Evolutionary conservation across 108 stramenopile species (phyloP).

Genomic region (Seminavis robusta): DNA sequence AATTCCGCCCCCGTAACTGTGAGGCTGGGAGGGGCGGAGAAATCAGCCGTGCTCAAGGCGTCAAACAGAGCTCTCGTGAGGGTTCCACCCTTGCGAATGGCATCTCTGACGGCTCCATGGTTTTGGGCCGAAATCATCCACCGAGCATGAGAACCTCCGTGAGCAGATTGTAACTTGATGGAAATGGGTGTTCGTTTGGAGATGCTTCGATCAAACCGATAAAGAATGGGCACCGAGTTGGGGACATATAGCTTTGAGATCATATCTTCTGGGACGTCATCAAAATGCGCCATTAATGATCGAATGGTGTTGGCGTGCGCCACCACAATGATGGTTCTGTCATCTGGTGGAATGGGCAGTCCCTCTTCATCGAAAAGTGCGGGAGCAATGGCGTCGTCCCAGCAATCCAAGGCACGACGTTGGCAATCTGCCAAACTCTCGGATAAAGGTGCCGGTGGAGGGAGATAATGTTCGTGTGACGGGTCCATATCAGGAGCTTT

Average conservation of each 20-base stretch:
- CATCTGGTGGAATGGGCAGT: constrained; percentile 22
- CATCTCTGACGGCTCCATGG: constrained; percentile 15
- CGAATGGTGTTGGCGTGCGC: constrained; percentile 85
- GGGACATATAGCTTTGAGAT: constrained; percentile 46
- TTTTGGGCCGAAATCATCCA: constrained; percentile 31
- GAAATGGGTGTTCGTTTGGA: constrained; percentile 3
- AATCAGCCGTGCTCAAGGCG: neutral
- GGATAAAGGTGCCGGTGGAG: constrained; percentile 65
- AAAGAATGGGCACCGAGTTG: constrained; percentile 54
- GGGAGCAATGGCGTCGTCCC: constrained; percentile 54
- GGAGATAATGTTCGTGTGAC: constrained; percentile 27
- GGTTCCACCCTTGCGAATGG: constrained; percentile 11
- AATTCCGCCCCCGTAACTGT: constrained; percentile 5
- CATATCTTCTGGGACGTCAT: constrained; percentile 38
- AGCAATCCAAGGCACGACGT: constrained; percentile 59
- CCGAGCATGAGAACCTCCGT: constrained; percentile 27
- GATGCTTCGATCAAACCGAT: constrained; percentile 21
- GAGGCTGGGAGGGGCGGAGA: too few species aligned
- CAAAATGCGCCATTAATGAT: constrained; percentile 44
- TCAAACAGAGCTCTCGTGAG: constrained; percentile 33
- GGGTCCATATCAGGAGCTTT: constrained; percentile 24
- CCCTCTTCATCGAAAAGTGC: constrained; percentile 62
- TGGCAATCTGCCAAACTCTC: constrained; percentile 77
- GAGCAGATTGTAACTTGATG: constrained; percentile 13
- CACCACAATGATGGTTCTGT: constrained; percentile 64